phyloP scores from a whole-genome alignment of 192 early-diverging fungal species.

The Coemansia erecta region DNA sequence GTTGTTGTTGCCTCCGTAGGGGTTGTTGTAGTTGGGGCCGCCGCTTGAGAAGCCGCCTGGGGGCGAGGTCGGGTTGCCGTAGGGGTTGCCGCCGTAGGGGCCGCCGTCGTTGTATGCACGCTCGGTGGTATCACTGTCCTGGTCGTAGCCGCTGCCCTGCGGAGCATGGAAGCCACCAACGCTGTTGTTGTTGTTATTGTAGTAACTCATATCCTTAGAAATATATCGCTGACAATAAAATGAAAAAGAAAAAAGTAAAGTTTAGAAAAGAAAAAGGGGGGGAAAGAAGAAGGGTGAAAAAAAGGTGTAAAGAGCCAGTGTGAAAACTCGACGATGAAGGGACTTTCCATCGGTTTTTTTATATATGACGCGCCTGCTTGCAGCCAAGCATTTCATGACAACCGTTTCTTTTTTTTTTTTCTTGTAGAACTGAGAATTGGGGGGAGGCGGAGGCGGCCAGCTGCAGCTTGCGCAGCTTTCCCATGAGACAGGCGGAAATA shows the following conservation, averaged over 20 bases:
- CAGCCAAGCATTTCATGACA: too few species aligned
- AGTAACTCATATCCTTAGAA: conserved; percentile 1
- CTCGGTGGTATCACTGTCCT: neutral
- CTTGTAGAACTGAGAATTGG: too few species aligned
- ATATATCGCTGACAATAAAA: neutral
- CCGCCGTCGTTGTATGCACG: conserved; percentile 4
- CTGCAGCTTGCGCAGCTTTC: too few species aligned
- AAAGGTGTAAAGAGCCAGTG: neutral
- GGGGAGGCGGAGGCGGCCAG: too few species aligned
- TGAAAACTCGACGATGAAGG: neutral
- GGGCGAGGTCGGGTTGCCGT: neutral
- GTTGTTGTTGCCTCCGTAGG: neutral
- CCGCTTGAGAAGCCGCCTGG: too few species aligned
- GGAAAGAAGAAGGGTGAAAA: neutral
- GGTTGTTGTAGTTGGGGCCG: neutral
- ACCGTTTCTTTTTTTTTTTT: too few species aligned
- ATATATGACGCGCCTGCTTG: too few species aligned
- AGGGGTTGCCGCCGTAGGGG: neutral
- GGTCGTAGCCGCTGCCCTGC: neutral
- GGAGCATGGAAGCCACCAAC: conserved; percentile 11
- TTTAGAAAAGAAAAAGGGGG: conserved; percentile 4
- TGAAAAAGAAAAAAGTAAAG: neutral
- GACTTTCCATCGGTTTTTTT: too few species aligned
- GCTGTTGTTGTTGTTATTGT: conserved; percentile 10
- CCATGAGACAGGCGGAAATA: too few species aligned